Conservation (phyloP, 179 eudicot species). For the Corrigiola litoralis region DNA sequence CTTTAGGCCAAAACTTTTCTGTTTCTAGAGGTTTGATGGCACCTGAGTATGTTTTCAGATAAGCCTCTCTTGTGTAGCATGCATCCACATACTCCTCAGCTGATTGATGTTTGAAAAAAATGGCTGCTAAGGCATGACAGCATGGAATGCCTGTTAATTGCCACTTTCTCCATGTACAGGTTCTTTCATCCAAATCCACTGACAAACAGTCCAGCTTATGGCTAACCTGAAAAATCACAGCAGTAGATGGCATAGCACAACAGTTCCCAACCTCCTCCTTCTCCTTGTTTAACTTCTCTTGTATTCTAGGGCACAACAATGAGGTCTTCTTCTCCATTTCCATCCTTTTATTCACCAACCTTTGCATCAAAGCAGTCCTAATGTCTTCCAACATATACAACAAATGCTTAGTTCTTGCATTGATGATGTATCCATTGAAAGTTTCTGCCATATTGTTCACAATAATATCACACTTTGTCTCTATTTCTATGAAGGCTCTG, state of each 20-base stretch:
- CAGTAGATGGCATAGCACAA: neutral
- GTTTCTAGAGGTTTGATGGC: neutral
- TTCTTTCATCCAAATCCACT: neutral
- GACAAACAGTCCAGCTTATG: neutral
- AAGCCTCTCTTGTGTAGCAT: neutral
- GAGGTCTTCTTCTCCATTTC: neutral
- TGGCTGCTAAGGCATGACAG: neutral
- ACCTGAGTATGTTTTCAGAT: neutral
- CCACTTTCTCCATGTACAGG: neutral
- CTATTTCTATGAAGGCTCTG: too few species aligned
- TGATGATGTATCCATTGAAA: neutral
- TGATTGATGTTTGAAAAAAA: neutral
- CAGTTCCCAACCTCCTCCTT: neutral
- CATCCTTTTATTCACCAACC: neutral
- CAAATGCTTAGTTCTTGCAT: neutral
- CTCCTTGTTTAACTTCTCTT: neutral
- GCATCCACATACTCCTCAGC: neutral
- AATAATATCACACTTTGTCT: neutral
- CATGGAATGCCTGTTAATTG: neutral
- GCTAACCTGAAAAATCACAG: neutral
- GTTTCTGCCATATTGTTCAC: conserved; percentile 6
- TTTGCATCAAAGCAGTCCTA: neutral
- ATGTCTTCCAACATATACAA: neutral
- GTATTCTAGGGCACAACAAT: neutral
- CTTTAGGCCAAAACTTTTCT: neutral